phyloP scores from a whole-genome alignment of 768 basidiomycete species.

The Serpula lacrymans region DNA sequence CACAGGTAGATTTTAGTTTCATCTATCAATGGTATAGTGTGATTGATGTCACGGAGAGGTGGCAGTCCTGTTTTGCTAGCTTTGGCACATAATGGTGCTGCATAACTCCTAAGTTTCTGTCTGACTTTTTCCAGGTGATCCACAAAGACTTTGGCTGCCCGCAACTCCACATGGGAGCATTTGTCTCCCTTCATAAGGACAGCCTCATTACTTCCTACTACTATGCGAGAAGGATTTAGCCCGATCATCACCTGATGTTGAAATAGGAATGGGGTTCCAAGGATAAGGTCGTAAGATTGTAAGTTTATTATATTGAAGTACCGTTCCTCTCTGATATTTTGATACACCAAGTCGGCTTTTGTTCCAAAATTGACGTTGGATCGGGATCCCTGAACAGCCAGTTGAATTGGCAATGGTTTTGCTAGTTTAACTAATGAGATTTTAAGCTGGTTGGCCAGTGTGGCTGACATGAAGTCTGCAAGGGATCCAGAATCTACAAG shows the following conservation, averaged over 20 bases:
- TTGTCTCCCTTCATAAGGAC: constrained; percentile 16
- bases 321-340: constrained; percentile 12
- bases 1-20: constrained; percentile 28
- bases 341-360: constrained; percentile 9
- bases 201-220: constrained; percentile 8
- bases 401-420: constrained; percentile 23
- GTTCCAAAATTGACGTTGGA: constrained; percentile 20
- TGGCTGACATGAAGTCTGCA: constrained; percentile 29
- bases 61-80: constrained; percentile 27
- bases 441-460: constrained; percentile 22
- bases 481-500: constrained; percentile 25
- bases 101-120: constrained; percentile 17
- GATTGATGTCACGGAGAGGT: constrained; percentile 31
- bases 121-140: constrained; percentile 9
- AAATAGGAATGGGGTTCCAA: constrained; percentile 37
- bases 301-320: constrained; percentile 38
- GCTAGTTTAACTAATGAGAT: constrained; percentile 7
- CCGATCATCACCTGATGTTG: constrained; percentile 29
- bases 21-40: constrained; percentile 33
- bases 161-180: no score
- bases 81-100: constrained; percentile 20
- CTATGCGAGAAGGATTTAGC: constrained; percentile 19
- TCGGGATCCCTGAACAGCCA: constrained; percentile 28
- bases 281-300: constrained; percentile 35
- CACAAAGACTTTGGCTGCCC: background rate